Percentiles rank a stretch among this genome's conserved stretches.
Evolutionary conservation across 441 rosid genomes (phyloP).

Genomic region (Pelargonium myrrhifolium): DNA sequence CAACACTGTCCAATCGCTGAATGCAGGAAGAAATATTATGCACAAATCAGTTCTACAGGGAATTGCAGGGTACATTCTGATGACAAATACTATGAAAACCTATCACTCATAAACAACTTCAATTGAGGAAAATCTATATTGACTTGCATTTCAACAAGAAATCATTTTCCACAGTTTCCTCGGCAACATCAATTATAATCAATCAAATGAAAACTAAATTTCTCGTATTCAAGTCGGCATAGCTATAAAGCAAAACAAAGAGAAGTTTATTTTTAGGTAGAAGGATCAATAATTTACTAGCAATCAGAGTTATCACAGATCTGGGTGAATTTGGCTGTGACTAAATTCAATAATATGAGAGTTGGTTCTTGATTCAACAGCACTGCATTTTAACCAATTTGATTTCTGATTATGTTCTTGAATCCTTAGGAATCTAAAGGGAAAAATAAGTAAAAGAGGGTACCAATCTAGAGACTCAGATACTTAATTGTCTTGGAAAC

Average conservation of each 20-base stretch:
- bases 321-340: background rate
- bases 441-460: too few relatives aligned
- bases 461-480: too few relatives aligned
- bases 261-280: background rate
- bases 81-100: background rate
- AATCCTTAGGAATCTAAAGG: background rate
- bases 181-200: background rate
- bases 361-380: background rate
- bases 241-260: background rate
- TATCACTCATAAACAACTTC: background rate
- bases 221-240: background rate
- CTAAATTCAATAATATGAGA: background rate
- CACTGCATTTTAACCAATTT: background rate
- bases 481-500: background rate
- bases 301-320: background rate
- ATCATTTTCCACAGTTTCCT: background rate
- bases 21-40: slow-evolving; percentile 15
- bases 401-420: background rate
- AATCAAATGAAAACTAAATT: background rate
- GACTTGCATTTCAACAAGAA: background rate
- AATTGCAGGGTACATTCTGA: background rate
- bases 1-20: slow-evolving; percentile 67
- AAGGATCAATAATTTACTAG: background rate
- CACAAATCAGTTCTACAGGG: background rate
- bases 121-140: background rate